Conservation (phyloP, 805 yeast genomes). For the Lipomyces japonicus region DNA sequence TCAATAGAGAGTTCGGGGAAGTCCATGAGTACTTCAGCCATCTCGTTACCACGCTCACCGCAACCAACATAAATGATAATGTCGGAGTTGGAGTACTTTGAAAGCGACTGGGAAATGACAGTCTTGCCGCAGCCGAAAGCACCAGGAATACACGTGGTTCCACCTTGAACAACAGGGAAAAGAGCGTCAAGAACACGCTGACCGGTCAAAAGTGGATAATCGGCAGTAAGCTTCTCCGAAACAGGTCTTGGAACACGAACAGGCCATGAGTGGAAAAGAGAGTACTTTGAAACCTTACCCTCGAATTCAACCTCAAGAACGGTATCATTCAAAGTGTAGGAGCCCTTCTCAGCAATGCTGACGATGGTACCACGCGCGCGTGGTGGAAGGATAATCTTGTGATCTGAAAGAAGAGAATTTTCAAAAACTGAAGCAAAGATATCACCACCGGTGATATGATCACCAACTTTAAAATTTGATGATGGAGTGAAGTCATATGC, state of each 20-base stretch:
- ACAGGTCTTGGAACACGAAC: constrained; percentile 99
- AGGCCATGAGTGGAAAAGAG: constrained; percentile 99
- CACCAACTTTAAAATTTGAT: constrained; percentile 70
- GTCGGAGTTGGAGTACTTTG: constrained; percentile 96
- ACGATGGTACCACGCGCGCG: constrained; percentile 97
- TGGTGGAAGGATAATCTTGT: constrained; percentile 93
- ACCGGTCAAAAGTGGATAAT: constrained; percentile 93
- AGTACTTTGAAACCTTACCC: constrained; percentile 72
- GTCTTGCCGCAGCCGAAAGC: constrained; percentile 99
- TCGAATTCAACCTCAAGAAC: constrained; percentile 92
- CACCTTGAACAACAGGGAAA: constrained; percentile 99
- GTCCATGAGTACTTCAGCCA: constrained; percentile 99
- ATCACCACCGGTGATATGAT: constrained; percentile 98
- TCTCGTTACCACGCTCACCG: constrained; percentile 98
- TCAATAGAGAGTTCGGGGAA: constrained; percentile 97
- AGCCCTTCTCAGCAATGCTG: constrained; percentile 82
- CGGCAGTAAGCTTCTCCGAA: constrained; percentile 87
- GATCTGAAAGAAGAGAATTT: constrained; percentile 87
- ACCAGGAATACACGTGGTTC: constrained; percentile 99
- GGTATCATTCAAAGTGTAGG: constrained; percentile 85
- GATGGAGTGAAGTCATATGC: constrained; percentile 87
- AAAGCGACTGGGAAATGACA: constrained; percentile 94
- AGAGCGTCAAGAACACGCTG: constrained; percentile 97
- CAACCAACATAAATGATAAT: constrained; percentile 92
- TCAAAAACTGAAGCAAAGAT: constrained; percentile 91